Conservation (phyloP, 176 grass and related monocot genomes). For the Oryza glaberrima region DNA sequence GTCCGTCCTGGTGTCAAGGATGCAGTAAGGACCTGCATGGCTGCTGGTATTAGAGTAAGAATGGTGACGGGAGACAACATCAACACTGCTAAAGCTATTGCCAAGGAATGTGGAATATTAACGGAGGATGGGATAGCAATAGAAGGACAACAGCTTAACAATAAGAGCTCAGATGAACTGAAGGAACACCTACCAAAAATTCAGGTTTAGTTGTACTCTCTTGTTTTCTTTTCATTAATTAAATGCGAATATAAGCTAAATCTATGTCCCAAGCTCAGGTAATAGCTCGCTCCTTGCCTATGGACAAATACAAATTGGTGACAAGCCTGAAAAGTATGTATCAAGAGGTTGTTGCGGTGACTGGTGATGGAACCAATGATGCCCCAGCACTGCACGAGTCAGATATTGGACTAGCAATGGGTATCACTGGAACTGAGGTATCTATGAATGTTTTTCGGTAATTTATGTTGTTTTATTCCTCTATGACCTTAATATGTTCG, state of each 20-base stretch:
- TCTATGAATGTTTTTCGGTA: slow-evolving; percentile 1
- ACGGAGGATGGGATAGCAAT: slow-evolving; percentile 90
- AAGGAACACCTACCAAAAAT: slow-evolving; percentile 74
- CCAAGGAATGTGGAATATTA: slow-evolving; percentile 90
- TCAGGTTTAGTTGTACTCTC: slow-evolving; percentile 56
- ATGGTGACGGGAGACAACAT: slow-evolving; percentile 96
- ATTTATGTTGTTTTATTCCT: background rate
- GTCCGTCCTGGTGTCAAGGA: slow-evolving; percentile 83
- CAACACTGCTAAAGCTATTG: slow-evolving; percentile 94
- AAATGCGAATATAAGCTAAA: background rate
- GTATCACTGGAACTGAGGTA: slow-evolving; percentile 94
- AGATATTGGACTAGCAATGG: slow-evolving; percentile 95
- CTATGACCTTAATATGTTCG: slow-evolving; percentile 20
- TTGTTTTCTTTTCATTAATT: slow-evolving; percentile 26
- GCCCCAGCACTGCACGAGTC: slow-evolving; percentile 82
- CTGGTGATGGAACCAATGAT: slow-evolving; percentile 98
- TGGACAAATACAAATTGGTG: slow-evolving; percentile 93
- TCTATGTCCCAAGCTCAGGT: slow-evolving; percentile 52
- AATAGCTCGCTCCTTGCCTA: slow-evolving; percentile 81
- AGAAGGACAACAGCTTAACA: slow-evolving; percentile 66
- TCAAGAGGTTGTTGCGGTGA: slow-evolving; percentile 89
- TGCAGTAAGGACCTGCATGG: slow-evolving; percentile 73
- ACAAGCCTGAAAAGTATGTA: slow-evolving; percentile 67
- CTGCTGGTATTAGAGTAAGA: slow-evolving; percentile 81
- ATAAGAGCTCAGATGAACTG: slow-evolving; percentile 71